Evolutionary conservation across 805 yeast species (phyloP), one percentile per base, ranked within the genome.

Genomic region (Starmera quercuum): DNA sequence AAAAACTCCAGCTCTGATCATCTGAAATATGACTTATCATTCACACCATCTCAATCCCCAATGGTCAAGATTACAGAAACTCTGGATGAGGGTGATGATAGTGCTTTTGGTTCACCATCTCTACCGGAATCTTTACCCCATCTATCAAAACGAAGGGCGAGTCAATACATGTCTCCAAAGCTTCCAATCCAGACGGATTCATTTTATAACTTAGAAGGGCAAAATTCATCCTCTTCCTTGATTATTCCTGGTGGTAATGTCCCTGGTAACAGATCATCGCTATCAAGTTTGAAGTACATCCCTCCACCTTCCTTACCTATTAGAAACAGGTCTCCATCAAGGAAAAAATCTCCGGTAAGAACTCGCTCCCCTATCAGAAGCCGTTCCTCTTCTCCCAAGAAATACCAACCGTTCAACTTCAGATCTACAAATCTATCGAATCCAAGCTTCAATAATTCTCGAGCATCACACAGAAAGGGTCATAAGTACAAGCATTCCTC

Each of bases 401-500:
- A 47, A 32, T 42, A 53, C 17, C 55, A 44, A 37, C 88, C 88
- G 1, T 82, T 82, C 63, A 77, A 78, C 46, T 82, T 80, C 62
- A 66, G 73, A 42, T 70, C 82, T 7, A 71, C 73, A 38, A 70
- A 63, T 40, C 45, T 60, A 35, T 54, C 39, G 8, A 53, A 34
- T 18, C 46, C 53, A 9, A 39, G 41, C 20, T 56, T 62, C 10
- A 70, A 63, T 22, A 50, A 52, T 33, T 48, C 54, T n/a, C 52
- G 64, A 48, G 74, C 86, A 1, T 77, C 83, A 0, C 84, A 78
- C 47, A 78, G 98, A 65, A 77, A 88, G 46, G 98, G 98, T 6
- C 98, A 90, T 58, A 73, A 90, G 46, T 90, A 90, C 54, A 90
- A 90, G 54, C 97, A 90, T 57, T 87, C 97, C 3, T 87, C 96